Conservation (phyloP, 768 basidiomycete genomes). For the Glaciozyma antarctica region DNA sequence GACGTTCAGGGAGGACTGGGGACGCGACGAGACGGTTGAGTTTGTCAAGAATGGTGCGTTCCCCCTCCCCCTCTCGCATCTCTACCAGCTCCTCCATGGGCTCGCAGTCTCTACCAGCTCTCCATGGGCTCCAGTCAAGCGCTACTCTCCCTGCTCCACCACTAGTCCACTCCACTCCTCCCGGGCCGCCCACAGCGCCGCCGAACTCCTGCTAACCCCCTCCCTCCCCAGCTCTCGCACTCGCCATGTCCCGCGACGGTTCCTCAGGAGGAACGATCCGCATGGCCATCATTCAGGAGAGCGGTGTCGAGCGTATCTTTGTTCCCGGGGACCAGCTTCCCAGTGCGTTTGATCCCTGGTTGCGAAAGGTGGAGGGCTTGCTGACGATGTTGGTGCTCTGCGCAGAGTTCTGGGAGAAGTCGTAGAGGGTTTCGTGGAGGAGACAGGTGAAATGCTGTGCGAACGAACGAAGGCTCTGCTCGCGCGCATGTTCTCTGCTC, state of each 20-base stretch:
- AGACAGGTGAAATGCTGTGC: not conserved
- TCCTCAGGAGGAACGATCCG: constrained; percentile 96
- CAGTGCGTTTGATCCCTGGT: not conserved
- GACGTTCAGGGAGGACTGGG: constrained; percentile 90
- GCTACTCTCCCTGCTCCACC: too few relatives aligned
- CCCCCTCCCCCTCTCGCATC: not conserved
- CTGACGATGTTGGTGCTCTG: not conserved
- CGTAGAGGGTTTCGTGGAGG: not conserved
- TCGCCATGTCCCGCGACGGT: constrained; percentile 96
- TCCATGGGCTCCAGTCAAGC: too few relatives aligned
- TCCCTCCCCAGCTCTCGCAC: constrained; percentile 58
- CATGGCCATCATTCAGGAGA: constrained; percentile 92
- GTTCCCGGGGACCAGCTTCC: constrained; percentile 51
- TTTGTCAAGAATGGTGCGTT: constrained; percentile 89
- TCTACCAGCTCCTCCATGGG: too few relatives aligned
- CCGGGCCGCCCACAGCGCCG: not conserved
- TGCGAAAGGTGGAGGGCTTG: too few relatives aligned
- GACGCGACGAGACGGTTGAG: constrained; percentile 73
- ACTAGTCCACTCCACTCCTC: too few relatives aligned
- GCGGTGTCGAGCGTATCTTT: constrained; percentile 81
- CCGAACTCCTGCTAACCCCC: not conserved
- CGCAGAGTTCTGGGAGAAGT: constrained; percentile 26
- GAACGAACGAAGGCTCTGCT: too few relatives aligned
- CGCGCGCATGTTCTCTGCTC: too few relatives aligned
- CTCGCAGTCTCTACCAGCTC: not conserved